These are phyloP conservation scores for Yarrowia yakushimensis DNA, from an alignment of 805 yeast genomes.

Conservation along the genomic window DNA sequence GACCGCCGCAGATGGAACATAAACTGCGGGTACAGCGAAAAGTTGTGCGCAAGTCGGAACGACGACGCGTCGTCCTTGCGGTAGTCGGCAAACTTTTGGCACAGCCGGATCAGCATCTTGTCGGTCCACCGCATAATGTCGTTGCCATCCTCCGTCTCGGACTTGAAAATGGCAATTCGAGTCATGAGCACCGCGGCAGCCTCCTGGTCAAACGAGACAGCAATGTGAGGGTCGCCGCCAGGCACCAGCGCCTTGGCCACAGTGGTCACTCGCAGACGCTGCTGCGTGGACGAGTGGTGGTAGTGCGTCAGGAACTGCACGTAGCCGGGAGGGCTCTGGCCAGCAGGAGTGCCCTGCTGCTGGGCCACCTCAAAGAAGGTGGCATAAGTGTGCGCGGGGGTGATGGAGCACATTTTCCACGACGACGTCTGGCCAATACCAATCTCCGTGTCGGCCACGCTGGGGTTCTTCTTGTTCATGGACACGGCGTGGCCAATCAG, in stretches of 20 bases:
- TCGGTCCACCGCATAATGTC: slow-evolving; percentile 92
- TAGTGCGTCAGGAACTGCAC: slow-evolving; percentile 83
- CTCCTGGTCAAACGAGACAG: slow-evolving; percentile 80
- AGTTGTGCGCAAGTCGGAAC: slow-evolving; percentile 72
- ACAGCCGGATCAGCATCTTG: slow-evolving; percentile 72
- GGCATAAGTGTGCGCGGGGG: slow-evolving; percentile 87
- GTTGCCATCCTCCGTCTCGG: slow-evolving; percentile 77
- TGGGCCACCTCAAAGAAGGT: slow-evolving; percentile 77
- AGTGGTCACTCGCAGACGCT: slow-evolving; percentile 83
- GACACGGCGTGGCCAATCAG: slow-evolving; percentile 91
- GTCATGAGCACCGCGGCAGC: slow-evolving; percentile 93
- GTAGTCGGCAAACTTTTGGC: slow-evolving; percentile 85
- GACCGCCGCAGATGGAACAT: slow-evolving; percentile 89
- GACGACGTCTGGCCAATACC: slow-evolving; percentile 92
- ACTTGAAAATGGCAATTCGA: slow-evolving; percentile 75
- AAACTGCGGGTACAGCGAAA: slow-evolving; percentile 88
- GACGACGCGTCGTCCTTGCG: slow-evolving; percentile 74
- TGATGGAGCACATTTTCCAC: slow-evolving; percentile 79
- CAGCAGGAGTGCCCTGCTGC: slow-evolving; percentile 38
- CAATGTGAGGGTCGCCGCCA: slow-evolving; percentile 47
- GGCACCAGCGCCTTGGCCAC: slow-evolving; percentile 49
- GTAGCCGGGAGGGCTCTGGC: slow-evolving; percentile 32
- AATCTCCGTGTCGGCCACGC: slow-evolving; percentile 85
- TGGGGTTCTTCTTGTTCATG: slow-evolving; percentile 52
- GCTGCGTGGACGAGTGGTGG: slow-evolving; percentile 83